Evolutionary conservation across 2,329 filamentous ascomycete genomes (phyloP), one percentile per base, ranked within the genome.

Genomic region (Alternaria viburni): DNA sequence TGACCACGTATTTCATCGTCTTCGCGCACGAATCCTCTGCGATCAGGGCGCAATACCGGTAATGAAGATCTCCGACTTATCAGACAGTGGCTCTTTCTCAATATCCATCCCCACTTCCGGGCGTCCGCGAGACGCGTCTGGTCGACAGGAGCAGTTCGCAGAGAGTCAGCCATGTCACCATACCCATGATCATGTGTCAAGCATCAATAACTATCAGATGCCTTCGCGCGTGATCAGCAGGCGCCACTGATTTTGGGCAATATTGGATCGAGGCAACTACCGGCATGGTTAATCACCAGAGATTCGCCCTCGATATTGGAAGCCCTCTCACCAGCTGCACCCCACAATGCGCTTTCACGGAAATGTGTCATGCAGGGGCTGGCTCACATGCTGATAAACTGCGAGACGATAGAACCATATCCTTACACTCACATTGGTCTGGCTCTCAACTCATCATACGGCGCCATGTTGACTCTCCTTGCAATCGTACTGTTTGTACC

Each of bases 341-440:
- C 67, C 69, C 65, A 67, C 67, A 69, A 56, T 58, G 43, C 57
- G 59, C 26, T 58, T 21, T 50, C 19, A 19, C 26, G n/a, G 41
- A 57, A 10, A 55, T 12, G 21, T 50, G 25, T 30, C 36, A 10
- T 41, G 44, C 32, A 26, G n/a, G 32, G 30, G 19, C 19, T 25
- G 32, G 17, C 13, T 52, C 30, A 36, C 19, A 15, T 52, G 49
- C 30, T 36, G 28, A 13, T 36, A n/a, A n/a, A 13, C 15, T 4
- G 12, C 15, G 17, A n/a, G 7, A 23, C 23, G 28, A 52, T 52
- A 17, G 32, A 19, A 52, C 28, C 49, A 52, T 52, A n/a, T 36
- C 11, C 13, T 26, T 32, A n/a, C 41, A 15, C 19, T 19, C 10
- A 21, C 23, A 23, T 25, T 32, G 21, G 21, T 28, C 47, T n/a